Percentiles rank a stretch among this genome's conserved stretches.
Conservation (phyloP, 768 basidiomycete genomes). For the Lactarius hatsudake region DNA sequence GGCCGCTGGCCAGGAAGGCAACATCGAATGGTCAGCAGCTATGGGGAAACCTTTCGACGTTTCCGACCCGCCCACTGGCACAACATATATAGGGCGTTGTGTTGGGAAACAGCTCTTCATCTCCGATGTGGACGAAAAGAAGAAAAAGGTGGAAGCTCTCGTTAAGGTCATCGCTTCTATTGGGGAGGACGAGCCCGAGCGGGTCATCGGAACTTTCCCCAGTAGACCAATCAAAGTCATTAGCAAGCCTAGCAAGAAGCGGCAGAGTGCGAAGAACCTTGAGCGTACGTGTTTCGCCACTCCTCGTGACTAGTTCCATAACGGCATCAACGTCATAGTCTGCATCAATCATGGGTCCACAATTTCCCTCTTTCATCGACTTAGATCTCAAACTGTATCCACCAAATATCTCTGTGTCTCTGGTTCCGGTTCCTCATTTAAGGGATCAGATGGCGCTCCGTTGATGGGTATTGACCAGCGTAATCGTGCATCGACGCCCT, state of each 20-base stretch:
- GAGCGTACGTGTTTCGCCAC: constrained; percentile 59
- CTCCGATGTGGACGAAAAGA: constrained; percentile 91
- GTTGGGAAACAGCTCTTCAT: constrained; percentile 96
- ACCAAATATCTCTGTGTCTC: constrained; percentile 95
- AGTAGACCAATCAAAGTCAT: constrained; percentile 98
- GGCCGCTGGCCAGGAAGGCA: constrained; percentile 77
- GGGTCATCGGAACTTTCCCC: constrained; percentile 84
- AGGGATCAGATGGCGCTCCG: constrained; percentile 88
- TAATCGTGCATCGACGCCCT: constrained; percentile 69
- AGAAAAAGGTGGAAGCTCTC: constrained; percentile 91
- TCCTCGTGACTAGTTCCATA: constrained; percentile 18
- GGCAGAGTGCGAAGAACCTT: constrained; percentile 88
- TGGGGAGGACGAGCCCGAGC: constrained; percentile 76
- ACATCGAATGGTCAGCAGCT: constrained; percentile 84
- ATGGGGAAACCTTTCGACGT: constrained; percentile 83
- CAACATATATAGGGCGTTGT: constrained; percentile 89
- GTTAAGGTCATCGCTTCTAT: constrained; percentile 84
- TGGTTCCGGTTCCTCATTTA: constrained; percentile 89
- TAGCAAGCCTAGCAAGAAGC: constrained; percentile 97
- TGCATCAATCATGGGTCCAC: constrained; percentile 96
- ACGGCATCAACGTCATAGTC: constrained; percentile 45
- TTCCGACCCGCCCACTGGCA: constrained; percentile 71
- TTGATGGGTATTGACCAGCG: constrained; percentile 78
- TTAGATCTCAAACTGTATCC: constrained; percentile 92
- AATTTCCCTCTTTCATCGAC: constrained; percentile 92